A percentile compares a stretch with the other conserved stretches of the same genome.
Evolutionary conservation across 441 rosid genomes (phyloP).

Genomic region (Codiaeum variegatum): DNA sequence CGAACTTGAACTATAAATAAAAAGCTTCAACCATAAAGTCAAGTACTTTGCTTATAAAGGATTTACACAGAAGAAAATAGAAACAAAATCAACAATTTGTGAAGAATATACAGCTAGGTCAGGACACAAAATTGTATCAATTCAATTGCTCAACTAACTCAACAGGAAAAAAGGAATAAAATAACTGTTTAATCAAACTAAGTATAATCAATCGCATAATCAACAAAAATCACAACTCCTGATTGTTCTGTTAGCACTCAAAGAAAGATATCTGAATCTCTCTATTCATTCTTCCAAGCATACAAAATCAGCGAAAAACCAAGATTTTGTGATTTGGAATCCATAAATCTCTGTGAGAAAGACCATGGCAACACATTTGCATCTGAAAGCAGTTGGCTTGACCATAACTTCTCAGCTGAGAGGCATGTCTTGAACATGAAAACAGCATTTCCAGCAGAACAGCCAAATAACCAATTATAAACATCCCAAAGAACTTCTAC

Average conservation of each 20-base stretch:
- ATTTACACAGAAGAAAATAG: background rate
- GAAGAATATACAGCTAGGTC: slow-evolving; percentile 25
- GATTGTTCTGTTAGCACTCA: slow-evolving; percentile 43
- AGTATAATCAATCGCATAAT: slow-evolving; percentile 41
- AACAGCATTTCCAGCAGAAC: slow-evolving; percentile 62
- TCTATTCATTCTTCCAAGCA: slow-evolving; percentile 85
- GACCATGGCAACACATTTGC: slow-evolving; percentile 48
- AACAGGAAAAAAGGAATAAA: slow-evolving; percentile 18
- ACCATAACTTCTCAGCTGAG: slow-evolving; percentile 59
- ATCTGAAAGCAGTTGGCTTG: slow-evolving; percentile 46
- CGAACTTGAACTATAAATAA: slow-evolving; percentile 8
- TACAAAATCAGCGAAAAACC: slow-evolving; percentile 73
- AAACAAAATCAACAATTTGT: slow-evolving; percentile 15
- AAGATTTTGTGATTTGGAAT: slow-evolving; percentile 52
- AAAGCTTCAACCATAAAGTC: slow-evolving; percentile 3
- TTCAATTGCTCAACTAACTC: slow-evolving; percentile 30
- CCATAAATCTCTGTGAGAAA: slow-evolving; percentile 61
- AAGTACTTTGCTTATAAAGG: background rate
- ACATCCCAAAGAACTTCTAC: slow-evolving; percentile 88
- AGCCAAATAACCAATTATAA: slow-evolving; percentile 73
- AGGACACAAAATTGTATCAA: slow-evolving; percentile 28
- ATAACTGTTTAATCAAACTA: slow-evolving; percentile 32
- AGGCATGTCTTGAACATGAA: slow-evolving; percentile 80
- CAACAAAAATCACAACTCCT: slow-evolving; percentile 47
- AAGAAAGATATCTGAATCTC: slow-evolving; percentile 32